phyloP scores from a whole-genome alignment of 1,284 basidiomycete species.

The Calocybe gambosa region DNA sequence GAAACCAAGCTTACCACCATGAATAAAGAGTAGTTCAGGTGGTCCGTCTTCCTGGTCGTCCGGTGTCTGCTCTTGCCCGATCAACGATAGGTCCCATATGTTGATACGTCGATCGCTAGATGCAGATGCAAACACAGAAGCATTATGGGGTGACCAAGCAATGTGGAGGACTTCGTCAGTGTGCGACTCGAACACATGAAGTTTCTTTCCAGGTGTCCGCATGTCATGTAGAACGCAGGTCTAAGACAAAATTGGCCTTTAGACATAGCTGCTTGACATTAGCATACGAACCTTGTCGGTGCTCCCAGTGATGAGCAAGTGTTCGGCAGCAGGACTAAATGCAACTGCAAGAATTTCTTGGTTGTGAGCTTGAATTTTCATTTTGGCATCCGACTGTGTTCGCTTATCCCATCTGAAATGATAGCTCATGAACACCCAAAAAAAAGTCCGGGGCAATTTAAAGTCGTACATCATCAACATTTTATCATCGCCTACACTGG shows the following conservation, averaged over 20 bases:
- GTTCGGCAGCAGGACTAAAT: constrained; percentile 81
- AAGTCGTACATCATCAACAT: constrained; percentile 80
- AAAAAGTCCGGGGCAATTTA: not conserved
- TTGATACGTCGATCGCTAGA: constrained; percentile 91
- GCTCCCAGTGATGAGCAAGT: constrained; percentile 90
- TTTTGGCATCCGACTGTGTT: constrained; percentile 59
- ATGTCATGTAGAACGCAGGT: constrained; percentile 89
- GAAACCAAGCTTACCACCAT: constrained; percentile 59
- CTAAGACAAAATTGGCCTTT: constrained; percentile 34
- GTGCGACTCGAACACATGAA: constrained; percentile 93
- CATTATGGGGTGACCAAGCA: constrained; percentile 91
- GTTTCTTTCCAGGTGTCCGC: constrained; percentile 70
- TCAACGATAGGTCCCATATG: constrained; percentile 91
- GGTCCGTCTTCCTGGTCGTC: constrained; percentile 98
- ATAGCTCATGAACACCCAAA: constrained; percentile 6
- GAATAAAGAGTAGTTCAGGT: constrained; percentile 89
- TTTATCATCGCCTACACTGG: constrained; percentile 96
- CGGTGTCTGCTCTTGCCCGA: constrained; percentile 94
- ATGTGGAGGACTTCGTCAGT: constrained; percentile 93
- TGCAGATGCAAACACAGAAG: constrained; percentile 88
- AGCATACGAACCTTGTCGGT: constrained; percentile 72
- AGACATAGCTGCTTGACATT: constrained; percentile 3
- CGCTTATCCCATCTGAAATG: constrained; percentile 88
- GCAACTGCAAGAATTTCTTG: constrained; percentile 89
- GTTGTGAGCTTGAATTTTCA: constrained; percentile 81